These are phyloP conservation scores for Priceomyces haplophilus DNA, from an alignment of 805 yeast species.

Conservation along the genomic window DNA sequence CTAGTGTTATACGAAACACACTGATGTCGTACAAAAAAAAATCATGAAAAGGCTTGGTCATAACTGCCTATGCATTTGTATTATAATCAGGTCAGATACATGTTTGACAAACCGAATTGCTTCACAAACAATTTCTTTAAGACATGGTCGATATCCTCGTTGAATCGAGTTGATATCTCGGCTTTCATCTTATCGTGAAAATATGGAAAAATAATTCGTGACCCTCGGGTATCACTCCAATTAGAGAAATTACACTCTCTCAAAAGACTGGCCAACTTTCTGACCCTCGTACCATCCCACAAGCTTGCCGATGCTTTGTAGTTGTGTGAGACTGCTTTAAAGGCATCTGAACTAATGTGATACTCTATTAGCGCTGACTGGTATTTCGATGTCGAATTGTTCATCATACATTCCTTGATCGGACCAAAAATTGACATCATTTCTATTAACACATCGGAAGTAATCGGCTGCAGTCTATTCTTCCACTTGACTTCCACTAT, in stretches of 20 bases:
- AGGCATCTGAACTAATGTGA: slow-evolving; percentile 22
- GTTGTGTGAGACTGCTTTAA: slow-evolving; percentile 39
- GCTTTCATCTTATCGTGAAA: too few species aligned
- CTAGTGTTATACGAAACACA: slow-evolving; percentile 7
- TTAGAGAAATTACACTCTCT: slow-evolving; percentile 26
- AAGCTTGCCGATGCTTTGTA: slow-evolving; percentile 37
- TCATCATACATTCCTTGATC: slow-evolving; percentile 14
- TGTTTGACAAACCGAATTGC: slow-evolving; percentile 18
- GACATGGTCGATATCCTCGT: slow-evolving; percentile 4
- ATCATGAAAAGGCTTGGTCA: slow-evolving; percentile 8
- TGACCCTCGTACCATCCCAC: slow-evolving; percentile 46
- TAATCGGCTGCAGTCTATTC: slow-evolving; percentile 35
- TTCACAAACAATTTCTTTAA: slow-evolving; percentile 4
- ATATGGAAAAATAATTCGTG: too few species aligned
- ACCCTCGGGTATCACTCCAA: too few species aligned
- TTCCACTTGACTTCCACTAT: slow-evolving; percentile 45
- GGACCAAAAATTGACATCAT: slow-evolving; percentile 49
- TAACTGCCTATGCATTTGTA: background rate
- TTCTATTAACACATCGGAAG: slow-evolving; percentile 27
- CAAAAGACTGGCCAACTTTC: slow-evolving; percentile 47
- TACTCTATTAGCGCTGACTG: slow-evolving; percentile 38
- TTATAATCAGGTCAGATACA: slow-evolving; percentile 29
- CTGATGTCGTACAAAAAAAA: slow-evolving; percentile 4
- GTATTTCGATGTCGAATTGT: slow-evolving; percentile 22
- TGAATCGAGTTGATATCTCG: background rate